Evolutionary conservation across 305 asterid genomes (phyloP).

Genomic region (Fraxinus floribunda): DNA sequence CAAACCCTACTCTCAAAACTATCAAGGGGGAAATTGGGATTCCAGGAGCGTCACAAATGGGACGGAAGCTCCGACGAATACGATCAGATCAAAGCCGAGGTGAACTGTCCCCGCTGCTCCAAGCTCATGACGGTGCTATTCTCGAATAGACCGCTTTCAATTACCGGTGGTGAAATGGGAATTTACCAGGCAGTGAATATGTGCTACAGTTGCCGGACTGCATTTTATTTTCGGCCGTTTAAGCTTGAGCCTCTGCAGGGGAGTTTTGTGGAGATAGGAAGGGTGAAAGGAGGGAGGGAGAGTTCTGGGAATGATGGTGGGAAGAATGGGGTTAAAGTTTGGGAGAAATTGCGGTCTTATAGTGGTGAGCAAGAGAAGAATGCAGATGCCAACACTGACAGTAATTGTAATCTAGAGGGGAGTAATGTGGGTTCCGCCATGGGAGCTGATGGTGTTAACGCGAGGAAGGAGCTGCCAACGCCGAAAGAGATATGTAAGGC

Average conservation of each 20-base stretch:
- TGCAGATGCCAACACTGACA: slow-evolving; percentile 21
- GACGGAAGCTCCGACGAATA: slow-evolving; percentile 68
- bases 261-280: slow-evolving; percentile 82
- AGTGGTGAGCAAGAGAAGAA: slow-evolving; percentile 37
- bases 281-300: slow-evolving; percentile 58
- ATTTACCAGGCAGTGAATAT: slow-evolving; percentile 79
- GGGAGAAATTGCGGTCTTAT: slow-evolving; percentile 92
- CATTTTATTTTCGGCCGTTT: slow-evolving; percentile 74
- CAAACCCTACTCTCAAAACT: slow-evolving; percentile 23
- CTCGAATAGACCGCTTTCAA: slow-evolving; percentile 83
- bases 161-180: slow-evolving; percentile 59
- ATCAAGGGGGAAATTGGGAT: slow-evolving; percentile 32
- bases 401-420: slow-evolving; percentile 22
- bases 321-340: slow-evolving; percentile 52
- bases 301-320: slow-evolving; percentile 36
- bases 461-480: slow-evolving; percentile 57
- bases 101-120: slow-evolving; percentile 82
- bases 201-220: slow-evolving; percentile 75
- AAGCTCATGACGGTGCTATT: slow-evolving; percentile 61
- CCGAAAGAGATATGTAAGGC: slow-evolving; percentile 81
- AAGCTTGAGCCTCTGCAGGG: slow-evolving; percentile 89
- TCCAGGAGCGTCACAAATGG: slow-evolving; percentile 64
- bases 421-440: slow-evolving; percentile 17
- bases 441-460: slow-evolving; percentile 27
- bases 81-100: slow-evolving; percentile 72